Base-by-base conservation (phyloP, 495 filamentous ascomycete genomes). In the Penicillium pancosmium region DNA sequence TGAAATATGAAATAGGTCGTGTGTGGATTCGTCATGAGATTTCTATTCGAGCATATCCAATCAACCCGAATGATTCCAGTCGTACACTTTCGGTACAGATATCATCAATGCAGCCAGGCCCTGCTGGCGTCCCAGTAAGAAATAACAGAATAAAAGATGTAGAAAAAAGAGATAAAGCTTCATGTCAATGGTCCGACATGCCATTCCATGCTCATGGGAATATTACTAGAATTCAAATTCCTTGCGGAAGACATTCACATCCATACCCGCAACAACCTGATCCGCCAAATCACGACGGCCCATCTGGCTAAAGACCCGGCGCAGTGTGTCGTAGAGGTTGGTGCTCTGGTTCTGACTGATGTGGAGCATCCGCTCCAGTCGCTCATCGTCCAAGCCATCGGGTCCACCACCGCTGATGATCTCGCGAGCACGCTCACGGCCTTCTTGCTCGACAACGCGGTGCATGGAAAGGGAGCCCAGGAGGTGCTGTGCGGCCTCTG, bases 391-490 rank as follows among this genome's bases (percentile, higher is more conserved):
- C 18, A 88, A 73, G n/a, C 75, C 72, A 36, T 76, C 73, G 5
- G 86, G 75, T 10, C 68, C 68, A 15, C 82, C 82, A 18, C 78
- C 85, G 10, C 85, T 85, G 8, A 94, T 81, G n/a, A 97, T 86
- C 70, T 97, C 88, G 21, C 87, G 76, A 13, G 91, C 93, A 61
- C 90, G 87, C 67, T 96, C 88, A 49, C 89, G 79, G 4, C 91
- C 90, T 70, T 93, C 89, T 64, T 85, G 81, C 76, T 97, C 94
- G 2, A 96, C 90, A 8, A 93, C 87, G 64, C 93, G 91, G 80
- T 98, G 94, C 94, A 98, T 98, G n/a, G 86, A 86, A 43, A 98
- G 75, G 2, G 93, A 92, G 3, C 92, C 91, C 0, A 98, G 84
- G n/a, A 98, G 82, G 73, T 98, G 94, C 62, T 92, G 89, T 4